Conservation (phyloP, 2,329 filamentous ascomycete genomes). For the Calonectria fujianensis region DNA sequence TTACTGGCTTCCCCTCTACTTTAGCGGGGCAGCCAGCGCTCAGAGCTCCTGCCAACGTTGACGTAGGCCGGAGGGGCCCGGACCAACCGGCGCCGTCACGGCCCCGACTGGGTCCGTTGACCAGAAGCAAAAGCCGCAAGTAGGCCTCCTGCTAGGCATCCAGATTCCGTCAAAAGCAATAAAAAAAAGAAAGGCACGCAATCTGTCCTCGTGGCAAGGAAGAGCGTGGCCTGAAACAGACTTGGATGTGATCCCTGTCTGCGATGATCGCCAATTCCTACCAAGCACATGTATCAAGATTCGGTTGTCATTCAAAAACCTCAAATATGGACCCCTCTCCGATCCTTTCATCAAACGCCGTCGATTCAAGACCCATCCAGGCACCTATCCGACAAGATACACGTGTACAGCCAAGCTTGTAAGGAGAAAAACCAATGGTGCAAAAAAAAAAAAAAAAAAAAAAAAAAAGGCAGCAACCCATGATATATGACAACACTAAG, state of each 20-base stretch:
- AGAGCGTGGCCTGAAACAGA: neutral
- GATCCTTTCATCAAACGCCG: conserved; percentile 47
- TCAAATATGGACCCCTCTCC: conserved; percentile 35
- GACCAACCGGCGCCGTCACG: conserved; percentile 33
- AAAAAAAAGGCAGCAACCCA: conserved; percentile 36
- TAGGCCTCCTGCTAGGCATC: neutral
- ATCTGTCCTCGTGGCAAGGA: neutral
- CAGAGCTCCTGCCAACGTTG: conserved; percentile 11
- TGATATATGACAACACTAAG: conserved; percentile 44
- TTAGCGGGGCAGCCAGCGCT: conserved; percentile 45
- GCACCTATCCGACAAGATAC: conserved; percentile 36
- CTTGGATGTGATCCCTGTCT: neutral
- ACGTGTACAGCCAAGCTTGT: conserved; percentile 40
- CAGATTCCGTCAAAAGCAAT: neutral
- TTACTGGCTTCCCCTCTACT: conserved; percentile 29
- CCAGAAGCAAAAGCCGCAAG: conserved; percentile 6
- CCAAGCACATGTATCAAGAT: conserved; percentile 29
- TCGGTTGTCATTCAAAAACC: conserved; percentile 35
- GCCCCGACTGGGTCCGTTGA: conserved; percentile 36
- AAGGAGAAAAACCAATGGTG: conserved; percentile 33
- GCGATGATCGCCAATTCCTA: conserved; percentile 11
- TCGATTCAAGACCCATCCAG: conserved; percentile 40
- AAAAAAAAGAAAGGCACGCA: neutral
- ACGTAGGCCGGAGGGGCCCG: conserved; percentile 41
- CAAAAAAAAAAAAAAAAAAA: conserved; percentile 22